These are phyloP conservation scores for Arthrobotrys sphaeroides DNA, from an alignment of 2,329 filamentous ascomycete genomes.

Conservation along the genomic window DNA sequence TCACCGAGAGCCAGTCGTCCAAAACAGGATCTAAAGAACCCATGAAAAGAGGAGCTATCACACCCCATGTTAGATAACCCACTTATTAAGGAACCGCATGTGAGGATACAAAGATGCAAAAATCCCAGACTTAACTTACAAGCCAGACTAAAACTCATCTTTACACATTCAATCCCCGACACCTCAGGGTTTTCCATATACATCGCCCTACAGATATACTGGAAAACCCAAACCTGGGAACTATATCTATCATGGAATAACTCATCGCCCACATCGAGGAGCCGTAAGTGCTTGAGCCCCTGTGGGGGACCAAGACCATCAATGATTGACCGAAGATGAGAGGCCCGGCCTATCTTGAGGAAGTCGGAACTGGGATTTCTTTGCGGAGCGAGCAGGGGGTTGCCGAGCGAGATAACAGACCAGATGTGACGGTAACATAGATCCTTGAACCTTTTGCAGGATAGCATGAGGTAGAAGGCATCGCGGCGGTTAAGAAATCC, in stretches of 20 bases:
- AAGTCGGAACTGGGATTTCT: too few species aligned
- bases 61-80: too few species aligned
- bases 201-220: background rate
- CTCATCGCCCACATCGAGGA: too few species aligned
- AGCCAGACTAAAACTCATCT: background rate
- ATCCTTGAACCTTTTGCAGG: constrained; percentile 2
- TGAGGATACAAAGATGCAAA: too few species aligned
- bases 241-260: too few species aligned
- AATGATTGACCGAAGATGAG: too few species aligned
- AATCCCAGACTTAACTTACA: background rate
- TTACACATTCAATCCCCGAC: background rate
- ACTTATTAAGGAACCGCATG: too few species aligned
- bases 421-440: background rate
- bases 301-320: background rate
- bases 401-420: background rate
- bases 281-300: background rate
- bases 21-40: too few species aligned
- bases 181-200: background rate
- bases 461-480: background rate
- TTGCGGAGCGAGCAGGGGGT: too few species aligned
- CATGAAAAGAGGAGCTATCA: too few species aligned
- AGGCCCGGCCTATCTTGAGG: too few species aligned
- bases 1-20: too few species aligned
- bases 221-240: background rate
- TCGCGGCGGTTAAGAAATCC: background rate